Evolutionary conservation across 257 asterid species (phyloP).

Genomic region (Hygrophila difformis): DNA sequence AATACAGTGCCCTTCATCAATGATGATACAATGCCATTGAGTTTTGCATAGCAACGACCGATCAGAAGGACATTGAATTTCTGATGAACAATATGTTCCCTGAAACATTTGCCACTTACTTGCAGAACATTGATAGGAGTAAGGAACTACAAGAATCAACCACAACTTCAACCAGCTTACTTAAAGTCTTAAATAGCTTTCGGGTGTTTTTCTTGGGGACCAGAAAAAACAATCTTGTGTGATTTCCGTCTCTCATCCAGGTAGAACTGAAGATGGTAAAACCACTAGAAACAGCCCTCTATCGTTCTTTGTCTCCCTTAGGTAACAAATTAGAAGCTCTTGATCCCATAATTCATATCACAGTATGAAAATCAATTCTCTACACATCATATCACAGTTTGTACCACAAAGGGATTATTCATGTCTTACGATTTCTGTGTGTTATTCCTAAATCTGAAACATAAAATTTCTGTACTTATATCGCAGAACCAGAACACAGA

Average conservation of each 20-base stretch:
- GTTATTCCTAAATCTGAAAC: too few relatives aligned
- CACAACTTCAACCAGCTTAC: conserved; percentile 15
- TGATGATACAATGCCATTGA: conserved; percentile 91
- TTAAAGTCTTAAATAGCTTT: conserved; percentile 85
- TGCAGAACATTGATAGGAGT: conserved; percentile 11
- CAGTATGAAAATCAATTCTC: conserved; percentile 12
- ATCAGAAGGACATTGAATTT: conserved; percentile 93
- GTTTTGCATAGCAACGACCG: conserved; percentile 90
- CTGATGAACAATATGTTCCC: conserved; percentile 89
- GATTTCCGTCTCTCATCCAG: conserved; percentile 97
- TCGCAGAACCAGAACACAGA: too few relatives aligned
- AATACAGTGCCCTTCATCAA: conserved; percentile 99
- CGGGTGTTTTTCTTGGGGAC: conserved; percentile 94
- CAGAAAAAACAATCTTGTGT: conserved; percentile 85
- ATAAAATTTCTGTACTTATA: too few relatives aligned
- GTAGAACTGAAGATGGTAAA: conserved; percentile 94
- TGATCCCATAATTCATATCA: conserved; percentile 41
- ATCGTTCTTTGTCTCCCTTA: conserved; percentile 89
- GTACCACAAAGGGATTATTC: not conserved
- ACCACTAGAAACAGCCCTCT: conserved; percentile 98
- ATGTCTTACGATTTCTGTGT: too few relatives aligned
- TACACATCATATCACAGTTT: not conserved
- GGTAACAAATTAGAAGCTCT: conserved; percentile 64
- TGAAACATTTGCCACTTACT: conserved; percentile 30
- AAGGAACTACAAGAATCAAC: conserved; percentile 10